Conservation (phyloP, 2,329 filamentous ascomycete genomes). For the Aureobasidium lini region DNA sequence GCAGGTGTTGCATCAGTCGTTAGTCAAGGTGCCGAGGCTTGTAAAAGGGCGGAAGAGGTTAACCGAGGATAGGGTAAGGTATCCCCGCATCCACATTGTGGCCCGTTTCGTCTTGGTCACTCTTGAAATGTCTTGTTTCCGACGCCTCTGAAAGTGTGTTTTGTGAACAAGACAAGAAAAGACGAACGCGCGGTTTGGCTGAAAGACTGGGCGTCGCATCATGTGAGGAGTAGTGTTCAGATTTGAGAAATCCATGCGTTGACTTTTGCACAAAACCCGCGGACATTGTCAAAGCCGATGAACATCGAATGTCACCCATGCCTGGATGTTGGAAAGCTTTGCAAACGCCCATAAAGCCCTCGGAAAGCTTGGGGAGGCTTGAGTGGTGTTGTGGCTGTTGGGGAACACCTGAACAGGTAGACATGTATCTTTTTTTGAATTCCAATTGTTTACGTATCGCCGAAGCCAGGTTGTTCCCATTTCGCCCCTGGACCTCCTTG, state of each 20-base stretch:
- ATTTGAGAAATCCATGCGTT: not conserved
- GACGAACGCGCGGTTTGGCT: not conserved
- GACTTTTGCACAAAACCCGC: not conserved
- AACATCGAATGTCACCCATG: not conserved
- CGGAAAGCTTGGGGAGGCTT: slow-evolving; percentile 4
- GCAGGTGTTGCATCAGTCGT: not conserved
- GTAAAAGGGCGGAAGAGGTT: not conserved
- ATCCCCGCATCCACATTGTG: not conserved
- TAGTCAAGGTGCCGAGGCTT: not conserved
- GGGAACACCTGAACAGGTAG: not conserved
- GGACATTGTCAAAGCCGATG: not conserved
- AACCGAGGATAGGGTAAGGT: not conserved
- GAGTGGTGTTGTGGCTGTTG: not conserved
- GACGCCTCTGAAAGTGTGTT: not conserved
- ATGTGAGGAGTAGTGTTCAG: not conserved
- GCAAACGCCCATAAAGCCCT: not conserved
- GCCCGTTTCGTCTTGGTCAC: not conserved
- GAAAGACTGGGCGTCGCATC: not conserved
- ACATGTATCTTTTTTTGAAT: not conserved
- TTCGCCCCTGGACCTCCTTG: not conserved
- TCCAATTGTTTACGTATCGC: slow-evolving; percentile 1
- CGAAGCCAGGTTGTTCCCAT: slow-evolving; percentile 7
- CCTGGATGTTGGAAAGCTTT: not conserved
- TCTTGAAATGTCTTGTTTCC: not conserved
- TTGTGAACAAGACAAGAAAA: not conserved